Evolutionary conservation across 2,329 filamentous ascomycete genomes (phyloP), one percentile per base, ranked within the genome.

Genomic region (Aspergillus sp.): DNA sequence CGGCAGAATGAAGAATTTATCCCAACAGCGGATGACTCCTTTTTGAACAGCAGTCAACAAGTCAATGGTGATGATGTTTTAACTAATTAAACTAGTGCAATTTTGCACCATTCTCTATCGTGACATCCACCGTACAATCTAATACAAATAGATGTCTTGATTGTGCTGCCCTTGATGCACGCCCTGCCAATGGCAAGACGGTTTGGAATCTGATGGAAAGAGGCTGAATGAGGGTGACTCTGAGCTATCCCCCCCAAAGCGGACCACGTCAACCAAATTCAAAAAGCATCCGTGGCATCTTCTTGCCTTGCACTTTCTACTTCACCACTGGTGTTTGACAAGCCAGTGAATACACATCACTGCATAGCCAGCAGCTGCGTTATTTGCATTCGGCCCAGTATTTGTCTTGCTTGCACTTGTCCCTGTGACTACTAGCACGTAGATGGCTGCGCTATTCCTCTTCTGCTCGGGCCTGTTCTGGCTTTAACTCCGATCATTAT

Each of bases 151-250:
- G 1, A 27, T 27, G 25, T 17, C 10, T 19, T 10, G 47, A n/a
- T 3, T 5, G 47, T 30, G 8, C 47, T n/a, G 30, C 39, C 39
- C 61, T 61, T 61, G 61, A 58, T 38, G 50, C 62, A 61, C 68
- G 70, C 69, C 70, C 68, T 72, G 41, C 62, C 51, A 57, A 58
- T 70, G 66, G 66, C 69, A 71, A 61, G 47, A 54, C 65, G 52
- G 44, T 63, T 66, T 73, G 64, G 73, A 75, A 75, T 68, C 71
- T 52, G 49, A 73, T 75, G 67, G 73, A 75, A 75, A 36, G 32
- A 36, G 50, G 42, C 30, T 32, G 41, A 44, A 25, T 32, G 41
- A 44, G n/a, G 53, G 21, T 36, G 21, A 47, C 25, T 25, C 23
- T 39, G 25, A 47, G 39, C 63, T 63, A 59, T 60, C 58, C 42